Evolutionary conservation across 768 basidiomycete genomes (phyloP), one percentile per base, ranked within the genome.

Genomic region (Naematelia encephala): DNA sequence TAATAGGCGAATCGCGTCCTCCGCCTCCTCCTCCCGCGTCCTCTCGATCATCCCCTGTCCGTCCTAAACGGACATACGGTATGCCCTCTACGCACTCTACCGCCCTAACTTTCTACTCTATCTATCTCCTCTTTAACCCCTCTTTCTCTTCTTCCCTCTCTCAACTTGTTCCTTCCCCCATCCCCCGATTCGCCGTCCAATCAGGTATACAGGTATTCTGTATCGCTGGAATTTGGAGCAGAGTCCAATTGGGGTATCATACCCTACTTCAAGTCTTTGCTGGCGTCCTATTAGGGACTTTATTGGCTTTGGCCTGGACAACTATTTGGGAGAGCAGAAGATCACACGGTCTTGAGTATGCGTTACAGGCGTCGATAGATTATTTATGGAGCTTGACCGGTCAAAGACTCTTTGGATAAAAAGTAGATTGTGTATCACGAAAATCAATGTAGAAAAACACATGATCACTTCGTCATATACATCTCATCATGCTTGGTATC

Each of bases 21-120:
- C 60, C 64, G 16, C 68, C 73, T 12, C 63, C 75, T 21, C 65
- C 69, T 2, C 54, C 62, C 12, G 21, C 60, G 21, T 51, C 49
- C 2, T 67, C 66, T 30, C 48, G 45, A 22, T 54, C 64, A 0
- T 60, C 56, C 21, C 63, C 55, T n/a, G 64, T 71, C 26, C 59
- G 58, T 16, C 71, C 68, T 5, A 74, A 79, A 49, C 74, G 70
- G 49, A 79, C 79, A 8, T 80, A 80, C 72, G 80, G 80, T 4
- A 80, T 81, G 79, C 80, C 80, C 22, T 79, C 78, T 4, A 80
- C 80, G 0, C 80, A 81, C 59, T 77, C 77, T 3, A 78, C 79
- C 13, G 72, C 77, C 5, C 76, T 81, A 44, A 66, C 78, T 19
- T 81, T 79, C 66, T 79, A 78, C 64, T 71, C 72, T 34, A 64